Base-by-base conservation (phyloP, 306 rosid genomes). In the Castanea sativa region DNA sequence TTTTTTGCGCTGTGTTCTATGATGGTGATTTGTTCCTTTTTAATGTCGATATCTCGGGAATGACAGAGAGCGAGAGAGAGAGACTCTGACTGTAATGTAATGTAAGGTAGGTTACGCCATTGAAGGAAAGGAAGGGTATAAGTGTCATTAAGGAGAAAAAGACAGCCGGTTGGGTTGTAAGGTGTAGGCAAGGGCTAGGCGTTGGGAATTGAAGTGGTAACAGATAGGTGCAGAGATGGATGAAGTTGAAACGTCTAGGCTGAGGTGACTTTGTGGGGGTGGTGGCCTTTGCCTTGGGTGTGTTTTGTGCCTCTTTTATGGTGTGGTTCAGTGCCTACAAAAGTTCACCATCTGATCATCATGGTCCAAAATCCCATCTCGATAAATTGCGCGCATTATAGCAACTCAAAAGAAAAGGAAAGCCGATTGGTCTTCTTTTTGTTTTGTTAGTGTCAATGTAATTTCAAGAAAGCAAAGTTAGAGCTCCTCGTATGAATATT, bases 171-270 rank as follows among this genome's bases (percentile, higher is more conserved):
- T 85, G 97, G 96, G 85, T 86, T 87, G 91, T 83, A 88, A 83
- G 86, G 88, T 88, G 84, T 90, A 85, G 92, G 94, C 76, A 78
- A 85, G 84, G 89, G 78, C 89, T 91, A 91, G 88, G 95, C 94
- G 84, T 92, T 83, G 97, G 98, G 96, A 95, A 92, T 88, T 92
- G 99, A 87, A 89, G 90, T 84, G 75, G 59, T 75, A 74, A 45
- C 88, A 92, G 91, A 87, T 82, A 80, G 91, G 85, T 20, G 69
- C 87, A 72, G 75, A 55, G 64, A 35, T 51, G 55, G 76, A 85
- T 78, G 84, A 73, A 78, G 80, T 80, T 72, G 86, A 85, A 90
- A 79, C 82, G 87, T 63, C 80, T 82, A 73, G 43, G 57, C 64
- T 69, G 73, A 65, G 61, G 79, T 70, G 77, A 73, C 43, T 55